Conservation (phyloP, 2,329 filamentous ascomycete species). For the Pyrenochaeta sp. region DNA sequence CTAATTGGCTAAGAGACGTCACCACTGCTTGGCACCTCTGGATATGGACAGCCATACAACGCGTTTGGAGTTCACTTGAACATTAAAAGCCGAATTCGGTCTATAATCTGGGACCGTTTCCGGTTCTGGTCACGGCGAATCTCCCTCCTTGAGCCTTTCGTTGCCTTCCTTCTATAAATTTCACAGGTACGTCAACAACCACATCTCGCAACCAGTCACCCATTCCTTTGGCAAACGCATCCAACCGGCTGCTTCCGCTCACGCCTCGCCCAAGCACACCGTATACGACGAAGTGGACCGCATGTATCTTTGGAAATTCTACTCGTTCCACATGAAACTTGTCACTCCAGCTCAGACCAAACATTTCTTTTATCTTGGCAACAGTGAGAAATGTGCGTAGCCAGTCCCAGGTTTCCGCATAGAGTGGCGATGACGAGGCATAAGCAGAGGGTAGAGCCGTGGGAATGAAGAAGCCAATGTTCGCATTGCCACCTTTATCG, state of each 20-base stretch:
- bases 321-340: constrained; percentile 37
- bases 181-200: constrained; percentile 51
- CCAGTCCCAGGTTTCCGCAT: constrained; percentile 41
- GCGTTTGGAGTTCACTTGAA: too few relatives aligned
- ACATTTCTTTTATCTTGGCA: constrained; percentile 33
- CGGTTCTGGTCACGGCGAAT: constrained; percentile 1
- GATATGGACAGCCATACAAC: not conserved
- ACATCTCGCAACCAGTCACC: constrained; percentile 59
- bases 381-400: constrained; percentile 37
- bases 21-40: constrained; percentile 13
- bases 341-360: constrained; percentile 34
- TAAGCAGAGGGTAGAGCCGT: constrained; percentile 37
- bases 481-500: constrained; percentile 46
- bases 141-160: constrained; percentile 5
- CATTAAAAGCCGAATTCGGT: too few relatives aligned
- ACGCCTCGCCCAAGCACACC: constrained; percentile 50
- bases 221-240: constrained; percentile 62
- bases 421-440: constrained; percentile 26
- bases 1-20: constrained; percentile 11
- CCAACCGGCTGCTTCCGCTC: constrained; percentile 57
- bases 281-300: constrained; percentile 49
- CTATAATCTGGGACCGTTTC: not conserved
- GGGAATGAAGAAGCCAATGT: constrained; percentile 49
- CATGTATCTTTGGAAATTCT: constrained; percentile 39
- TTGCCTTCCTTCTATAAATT: constrained; percentile 32